phyloP scores from a whole-genome alignment of 2,329 filamentous ascomycete genomes.

The Penicillium sp. region DNA sequence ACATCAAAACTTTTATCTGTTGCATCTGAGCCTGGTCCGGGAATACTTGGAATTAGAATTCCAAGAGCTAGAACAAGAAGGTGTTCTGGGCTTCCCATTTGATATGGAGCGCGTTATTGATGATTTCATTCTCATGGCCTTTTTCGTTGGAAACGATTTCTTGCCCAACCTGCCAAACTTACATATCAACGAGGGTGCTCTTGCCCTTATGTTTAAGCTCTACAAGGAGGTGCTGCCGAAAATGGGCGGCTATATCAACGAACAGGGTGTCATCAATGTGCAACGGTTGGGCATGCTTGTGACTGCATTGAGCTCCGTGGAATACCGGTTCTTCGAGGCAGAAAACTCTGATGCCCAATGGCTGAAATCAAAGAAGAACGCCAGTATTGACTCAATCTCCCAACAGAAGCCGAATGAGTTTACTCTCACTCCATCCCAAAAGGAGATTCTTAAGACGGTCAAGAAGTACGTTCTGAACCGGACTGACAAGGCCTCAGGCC shows the following conservation, averaged over 20 bases:
- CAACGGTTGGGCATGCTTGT: conserved; percentile 73
- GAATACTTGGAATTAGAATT: conserved; percentile 98
- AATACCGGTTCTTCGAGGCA: conserved; percentile 87
- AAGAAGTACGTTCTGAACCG: conserved; percentile 78
- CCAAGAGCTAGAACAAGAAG: conserved; percentile 78
- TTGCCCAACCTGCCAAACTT: conserved; percentile 92
- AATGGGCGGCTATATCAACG: conserved; percentile 93
- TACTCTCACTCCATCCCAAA: conserved; percentile 75
- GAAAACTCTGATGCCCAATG: conserved; percentile 87
- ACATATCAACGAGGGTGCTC: conserved; percentile 96
- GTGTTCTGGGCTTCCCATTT: conserved; percentile 71
- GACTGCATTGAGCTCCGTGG: conserved; percentile 81
- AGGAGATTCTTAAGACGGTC: conserved; percentile 75
- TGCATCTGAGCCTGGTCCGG: conserved; percentile 95
- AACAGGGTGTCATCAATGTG: conserved; percentile 88
- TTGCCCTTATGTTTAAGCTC: conserved; percentile 95
- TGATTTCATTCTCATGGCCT: conserved; percentile 99
- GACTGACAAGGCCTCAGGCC: conserved; percentile 50
- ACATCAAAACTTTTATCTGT: conserved; percentile 96
- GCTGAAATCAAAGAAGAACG: conserved; percentile 83
- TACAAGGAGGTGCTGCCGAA: conserved; percentile 89
- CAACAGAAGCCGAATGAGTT: conserved; percentile 61
- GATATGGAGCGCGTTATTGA: conserved; percentile 97
- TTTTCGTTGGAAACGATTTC: conserved; percentile 99
- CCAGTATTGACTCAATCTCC: conserved; percentile 62